Evolutionary conservation across 2,329 filamentous ascomycete genomes (phyloP).

Genomic region (Lecanicillium sp.): DNA sequence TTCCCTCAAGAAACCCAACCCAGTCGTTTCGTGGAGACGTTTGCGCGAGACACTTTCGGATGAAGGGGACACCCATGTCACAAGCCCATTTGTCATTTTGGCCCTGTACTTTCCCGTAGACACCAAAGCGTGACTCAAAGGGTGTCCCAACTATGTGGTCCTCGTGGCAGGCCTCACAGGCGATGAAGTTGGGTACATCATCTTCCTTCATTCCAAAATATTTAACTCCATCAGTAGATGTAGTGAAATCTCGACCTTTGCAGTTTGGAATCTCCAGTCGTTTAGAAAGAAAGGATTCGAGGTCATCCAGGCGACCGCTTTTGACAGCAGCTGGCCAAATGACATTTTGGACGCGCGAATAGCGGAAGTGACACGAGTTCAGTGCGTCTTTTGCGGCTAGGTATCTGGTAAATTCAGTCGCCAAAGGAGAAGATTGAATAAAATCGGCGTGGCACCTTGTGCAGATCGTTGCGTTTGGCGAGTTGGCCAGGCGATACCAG

Average conservation of each 20-base stretch:
- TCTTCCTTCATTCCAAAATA: slow-evolving; percentile 27
- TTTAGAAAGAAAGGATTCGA: slow-evolving; percentile 25
- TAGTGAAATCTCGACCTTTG: slow-evolving; percentile 20
- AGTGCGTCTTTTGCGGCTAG: slow-evolving; percentile 21
- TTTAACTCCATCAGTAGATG: slow-evolving; percentile 21
- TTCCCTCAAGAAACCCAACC: slow-evolving; percentile 23
- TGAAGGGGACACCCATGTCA: slow-evolving; percentile 24
- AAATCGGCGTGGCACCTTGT: slow-evolving; percentile 35
- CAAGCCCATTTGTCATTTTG: slow-evolving; percentile 28
- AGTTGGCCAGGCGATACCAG: slow-evolving; percentile 26
- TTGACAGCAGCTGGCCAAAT: slow-evolving; percentile 29
- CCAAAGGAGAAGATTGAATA: slow-evolving; percentile 27
- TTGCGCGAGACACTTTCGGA: slow-evolving; percentile 18
- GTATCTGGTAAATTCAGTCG: slow-evolving; percentile 22
- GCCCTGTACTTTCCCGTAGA: slow-evolving; percentile 19
- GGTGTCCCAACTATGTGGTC: slow-evolving; percentile 24
- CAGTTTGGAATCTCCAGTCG: slow-evolving; percentile 25
- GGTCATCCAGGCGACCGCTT: slow-evolving; percentile 20
- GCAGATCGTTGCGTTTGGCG: slow-evolving; percentile 32
- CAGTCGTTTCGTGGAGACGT: slow-evolving; percentile 24
- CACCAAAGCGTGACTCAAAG: slow-evolving; percentile 27
- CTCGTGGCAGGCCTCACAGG: slow-evolving; percentile 34
- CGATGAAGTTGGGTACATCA: slow-evolving; percentile 27
- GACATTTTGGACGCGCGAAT: slow-evolving; percentile 26
- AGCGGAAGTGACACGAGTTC: slow-evolving; percentile 27